These are phyloP conservation scores for Thielaviopsis populi DNA, from an alignment of 2,329 filamentous ascomycete species.

Conservation along the genomic window DNA sequence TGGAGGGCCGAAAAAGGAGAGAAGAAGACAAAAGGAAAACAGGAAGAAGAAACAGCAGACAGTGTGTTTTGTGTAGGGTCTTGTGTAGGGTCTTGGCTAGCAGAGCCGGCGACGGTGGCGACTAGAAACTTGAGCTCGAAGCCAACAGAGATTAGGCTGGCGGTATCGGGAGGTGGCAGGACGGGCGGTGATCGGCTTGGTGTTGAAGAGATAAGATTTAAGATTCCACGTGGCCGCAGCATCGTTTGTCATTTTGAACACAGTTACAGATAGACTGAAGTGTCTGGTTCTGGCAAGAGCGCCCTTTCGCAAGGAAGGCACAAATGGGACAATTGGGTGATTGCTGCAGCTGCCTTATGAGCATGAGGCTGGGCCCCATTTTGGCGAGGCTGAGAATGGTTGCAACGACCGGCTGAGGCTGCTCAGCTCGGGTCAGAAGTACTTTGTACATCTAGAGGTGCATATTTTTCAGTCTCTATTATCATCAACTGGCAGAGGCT, in stretches of 20 bases:
- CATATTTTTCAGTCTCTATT: neutral
- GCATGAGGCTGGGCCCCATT: neutral
- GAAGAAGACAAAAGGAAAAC: neutral
- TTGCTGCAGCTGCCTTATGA: neutral
- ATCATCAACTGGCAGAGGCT: too few species aligned
- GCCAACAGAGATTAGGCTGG: constrained; percentile 18
- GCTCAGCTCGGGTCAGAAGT: too few species aligned
- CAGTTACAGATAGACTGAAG: too few species aligned
- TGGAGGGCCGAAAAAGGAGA: neutral
- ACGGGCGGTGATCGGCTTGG: neutral
- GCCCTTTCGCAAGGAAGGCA: neutral
- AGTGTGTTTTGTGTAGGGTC: constrained; percentile 1
- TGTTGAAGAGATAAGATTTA: neutral
- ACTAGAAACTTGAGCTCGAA: constrained; percentile 25
- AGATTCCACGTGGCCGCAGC: neutral
- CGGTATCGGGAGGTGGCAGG: neutral
- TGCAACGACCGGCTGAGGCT: too few species aligned
- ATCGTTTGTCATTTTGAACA: too few species aligned
- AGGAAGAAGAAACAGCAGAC: neutral
- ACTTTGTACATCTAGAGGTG: too few species aligned
- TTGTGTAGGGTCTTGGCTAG: constrained; percentile 9
- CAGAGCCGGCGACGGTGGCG: constrained; percentile 19
- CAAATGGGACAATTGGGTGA: neutral
- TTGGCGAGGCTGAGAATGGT: neutral
- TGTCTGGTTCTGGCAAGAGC: too few species aligned